Evolutionary conservation across 192 early-diverging fungal species (phyloP).

Genomic region (Coemansia umbellata): DNA sequence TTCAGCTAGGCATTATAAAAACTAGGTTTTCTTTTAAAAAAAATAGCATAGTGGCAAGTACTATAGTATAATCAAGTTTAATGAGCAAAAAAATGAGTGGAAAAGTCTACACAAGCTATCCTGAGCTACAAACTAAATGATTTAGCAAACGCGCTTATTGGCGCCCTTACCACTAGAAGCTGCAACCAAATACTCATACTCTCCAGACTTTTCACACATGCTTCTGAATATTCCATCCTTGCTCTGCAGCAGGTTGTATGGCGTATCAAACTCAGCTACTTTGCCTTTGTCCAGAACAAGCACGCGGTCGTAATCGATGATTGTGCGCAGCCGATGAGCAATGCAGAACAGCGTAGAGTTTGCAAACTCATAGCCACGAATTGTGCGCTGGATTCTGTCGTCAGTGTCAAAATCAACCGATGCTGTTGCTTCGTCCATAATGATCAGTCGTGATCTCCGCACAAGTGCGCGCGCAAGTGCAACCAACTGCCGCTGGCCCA

Average conservation of each 20-base stretch:
- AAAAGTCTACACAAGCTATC: too few relatives aligned
- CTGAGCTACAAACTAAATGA: too few relatives aligned
- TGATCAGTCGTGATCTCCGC: slow-evolving; percentile 60
- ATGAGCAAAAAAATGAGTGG: too few relatives aligned
- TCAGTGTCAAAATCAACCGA: slow-evolving; percentile 85
- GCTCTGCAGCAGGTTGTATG: slow-evolving; percentile 60
- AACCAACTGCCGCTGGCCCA: slow-evolving; percentile 71
- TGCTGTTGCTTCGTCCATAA: slow-evolving; percentile 86
- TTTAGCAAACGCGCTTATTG: too few relatives aligned
- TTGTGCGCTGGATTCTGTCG: slow-evolving; percentile 77
- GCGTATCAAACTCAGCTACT: slow-evolving; percentile 79
- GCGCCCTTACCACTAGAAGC: not conserved
- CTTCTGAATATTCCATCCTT: slow-evolving; percentile 59
- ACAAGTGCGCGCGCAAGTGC: slow-evolving; percentile 74
- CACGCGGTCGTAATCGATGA: slow-evolving; percentile 80
- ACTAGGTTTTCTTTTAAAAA: too few relatives aligned
- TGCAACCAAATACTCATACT: slow-evolving; percentile 57
- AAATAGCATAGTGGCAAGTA: too few relatives aligned
- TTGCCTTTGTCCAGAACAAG: slow-evolving; percentile 74
- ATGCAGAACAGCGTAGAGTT: slow-evolving; percentile 77
- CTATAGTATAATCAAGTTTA: too few relatives aligned
- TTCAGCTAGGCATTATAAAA: too few relatives aligned
- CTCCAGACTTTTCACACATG: slow-evolving; percentile 81
- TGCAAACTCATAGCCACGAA: slow-evolving; percentile 68
- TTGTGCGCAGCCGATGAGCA: slow-evolving; percentile 81